Conservation (phyloP, 176 grass and related monocot species). For the Musa troglodytarum region DNA sequence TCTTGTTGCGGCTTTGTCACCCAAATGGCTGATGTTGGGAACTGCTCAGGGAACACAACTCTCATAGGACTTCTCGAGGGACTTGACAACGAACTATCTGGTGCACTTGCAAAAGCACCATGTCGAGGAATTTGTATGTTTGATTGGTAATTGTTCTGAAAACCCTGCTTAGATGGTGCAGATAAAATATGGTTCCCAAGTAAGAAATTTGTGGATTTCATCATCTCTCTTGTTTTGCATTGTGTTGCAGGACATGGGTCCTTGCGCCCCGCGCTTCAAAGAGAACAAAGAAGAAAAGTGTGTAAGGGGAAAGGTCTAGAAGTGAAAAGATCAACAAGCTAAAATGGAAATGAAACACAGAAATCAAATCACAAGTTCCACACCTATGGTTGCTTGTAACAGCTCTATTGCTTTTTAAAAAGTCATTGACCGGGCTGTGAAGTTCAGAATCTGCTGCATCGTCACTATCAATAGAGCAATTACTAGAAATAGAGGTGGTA, state of each 20-base stretch:
- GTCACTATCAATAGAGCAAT: constrained; percentile 79
- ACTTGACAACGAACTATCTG: constrained; percentile 89
- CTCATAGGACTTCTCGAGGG: constrained; percentile 80
- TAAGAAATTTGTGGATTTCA: constrained; percentile 37
- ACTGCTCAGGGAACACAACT: constrained; percentile 71
- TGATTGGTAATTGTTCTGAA: constrained; percentile 42
- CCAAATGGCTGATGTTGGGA: constrained; percentile 79
- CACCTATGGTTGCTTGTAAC: constrained; percentile 28
- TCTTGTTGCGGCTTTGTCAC: constrained; percentile 62
- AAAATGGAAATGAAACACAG: neutral
- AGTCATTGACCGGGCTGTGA: constrained; percentile 58
- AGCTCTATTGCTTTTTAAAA: constrained; percentile 42
- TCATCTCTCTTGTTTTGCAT: constrained; percentile 38
- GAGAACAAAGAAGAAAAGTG: constrained; percentile 30
- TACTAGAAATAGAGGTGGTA: constrained; percentile 78
- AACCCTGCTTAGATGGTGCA: constrained; percentile 39
- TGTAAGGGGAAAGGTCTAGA: constrained; percentile 13
- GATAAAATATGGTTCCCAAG: constrained; percentile 46
- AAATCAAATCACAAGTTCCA: neutral
- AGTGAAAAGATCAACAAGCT: neutral
- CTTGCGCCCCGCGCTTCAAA: constrained; percentile 47
- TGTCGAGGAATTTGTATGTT: constrained; percentile 51
- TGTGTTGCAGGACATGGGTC: constrained; percentile 33
- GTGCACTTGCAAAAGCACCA: constrained; percentile 62
- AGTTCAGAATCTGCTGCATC: constrained; percentile 61